Evolutionary conservation across 2,329 filamentous ascomycete species (phyloP), one percentile per base, ranked within the genome.

Genomic region (Colletotrichum caudatum): DNA sequence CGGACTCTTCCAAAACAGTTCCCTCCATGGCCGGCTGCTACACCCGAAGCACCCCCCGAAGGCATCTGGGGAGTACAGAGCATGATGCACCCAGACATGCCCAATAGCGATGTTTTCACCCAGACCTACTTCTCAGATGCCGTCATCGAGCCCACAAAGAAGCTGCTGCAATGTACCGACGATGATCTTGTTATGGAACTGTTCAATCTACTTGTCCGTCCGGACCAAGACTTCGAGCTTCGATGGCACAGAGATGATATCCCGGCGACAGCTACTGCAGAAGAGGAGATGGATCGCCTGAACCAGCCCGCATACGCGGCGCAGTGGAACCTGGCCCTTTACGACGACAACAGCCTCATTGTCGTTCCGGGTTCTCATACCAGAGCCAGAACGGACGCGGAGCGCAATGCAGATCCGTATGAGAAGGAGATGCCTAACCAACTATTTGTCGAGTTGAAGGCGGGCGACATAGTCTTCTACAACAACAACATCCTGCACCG

Each of bases 31-130:
- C 78, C 74, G 50, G 64, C 59, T 58, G 59, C 65, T 44, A 84
- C 88, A 5, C 85, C 84, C n/a, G 84, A 85, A 61, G 80, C 84
- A 0, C 83, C 83, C 0, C 81, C 83, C 3, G 80, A 86, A 63
- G 93, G 93, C 26, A 97, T 97, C 80, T 97, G 94, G 94, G 94
- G 94, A 74, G 92, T 97, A 3, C 94, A 97, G 84, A 93, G 95
- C 80, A 87, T 97, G 6, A 85, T 97, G 77, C 91, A 95, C 80
- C 94, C 94, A 0, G 84, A 86, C 1, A 88, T 95, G 75, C 87
- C 90, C 0, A 87, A 88, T 65, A 85, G 88, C 71, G 80, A 85
- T 3, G 79, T 85, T 3, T 97, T 95, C 81, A 87, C 90, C 6
- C 79, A 84, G 62, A 85, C 88, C 68, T 97, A 97, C 82, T 97